Conservation (phyloP, 1,284 basidiomycete species). For the Amylostereum areolatum region DNA sequence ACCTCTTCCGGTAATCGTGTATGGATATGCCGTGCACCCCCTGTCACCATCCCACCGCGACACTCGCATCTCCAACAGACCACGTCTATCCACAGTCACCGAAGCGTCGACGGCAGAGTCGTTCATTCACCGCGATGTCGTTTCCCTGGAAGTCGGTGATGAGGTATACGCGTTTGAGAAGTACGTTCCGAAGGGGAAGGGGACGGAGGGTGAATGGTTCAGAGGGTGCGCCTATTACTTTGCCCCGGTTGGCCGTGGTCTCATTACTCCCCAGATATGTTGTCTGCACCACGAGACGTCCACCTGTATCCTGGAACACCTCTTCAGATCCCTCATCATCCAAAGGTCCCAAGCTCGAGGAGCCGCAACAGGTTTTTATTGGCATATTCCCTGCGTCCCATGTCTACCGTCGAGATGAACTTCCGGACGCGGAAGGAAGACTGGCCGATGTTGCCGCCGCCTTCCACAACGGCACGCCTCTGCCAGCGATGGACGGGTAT, state of each 20-base stretch:
- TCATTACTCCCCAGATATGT: conserved; percentile 61
- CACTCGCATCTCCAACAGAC: conserved; percentile 57
- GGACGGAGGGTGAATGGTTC: conserved; percentile 80
- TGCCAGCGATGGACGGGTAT: conserved; percentile 29
- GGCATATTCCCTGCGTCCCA: conserved; percentile 94
- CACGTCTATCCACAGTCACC: conserved; percentile 62
- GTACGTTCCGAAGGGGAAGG: conserved; percentile 68
- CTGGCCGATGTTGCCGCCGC: conserved; percentile 65
- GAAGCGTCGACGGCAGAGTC: conserved; percentile 65
- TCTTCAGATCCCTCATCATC: conserved; percentile 49
- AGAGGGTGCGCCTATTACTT: conserved; percentile 63
- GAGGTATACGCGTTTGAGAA: conserved; percentile 96
- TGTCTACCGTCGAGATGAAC: conserved; percentile 83
- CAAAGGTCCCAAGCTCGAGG: conserved; percentile 56
- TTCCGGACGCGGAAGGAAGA: conserved; percentile 85
- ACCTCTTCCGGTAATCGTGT: conserved; percentile 73
- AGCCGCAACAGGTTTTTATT: conserved; percentile 85
- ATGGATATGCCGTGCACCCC: conserved; percentile 79
- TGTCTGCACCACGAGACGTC: conserved; percentile 72
- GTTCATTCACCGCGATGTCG: conserved; percentile 65
- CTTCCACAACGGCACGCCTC: conserved; percentile 31
- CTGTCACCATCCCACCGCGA: conserved; percentile 69
- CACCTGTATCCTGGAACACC: conserved; percentile 58
- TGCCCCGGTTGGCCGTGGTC: not conserved
- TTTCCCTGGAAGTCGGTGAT: conserved; percentile 84